Evolutionary conservation across 1,139 yeast genomes (phyloP).

Genomic region (Hemisphaericaspora xylanilytica): DNA sequence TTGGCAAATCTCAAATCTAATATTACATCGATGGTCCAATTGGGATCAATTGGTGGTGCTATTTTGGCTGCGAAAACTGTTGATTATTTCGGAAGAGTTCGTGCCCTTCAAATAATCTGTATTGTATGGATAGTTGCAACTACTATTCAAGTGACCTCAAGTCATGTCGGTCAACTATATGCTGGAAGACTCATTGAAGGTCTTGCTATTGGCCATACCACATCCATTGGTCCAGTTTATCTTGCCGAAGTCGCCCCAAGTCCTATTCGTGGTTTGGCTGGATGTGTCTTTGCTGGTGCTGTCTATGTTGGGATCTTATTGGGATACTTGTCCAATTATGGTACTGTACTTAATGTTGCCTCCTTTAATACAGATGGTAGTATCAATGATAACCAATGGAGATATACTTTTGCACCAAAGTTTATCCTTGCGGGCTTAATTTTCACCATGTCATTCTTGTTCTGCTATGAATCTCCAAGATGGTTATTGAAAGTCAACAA

Average conservation of each 20-base stretch:
- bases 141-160: slow-evolving; percentile 47
- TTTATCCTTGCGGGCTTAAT: slow-evolving; percentile 43
- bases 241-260: slow-evolving; percentile 54
- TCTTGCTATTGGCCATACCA: slow-evolving; percentile 55
- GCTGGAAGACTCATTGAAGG: slow-evolving; percentile 58
- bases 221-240: slow-evolving; percentile 52
- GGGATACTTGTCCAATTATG: slow-evolving; percentile 50
- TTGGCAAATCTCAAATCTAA: slow-evolving; percentile 51
- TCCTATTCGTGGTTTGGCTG: slow-evolving; percentile 50
- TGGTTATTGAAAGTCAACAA: slow-evolving; percentile 41
- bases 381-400: slow-evolving; percentile 35
- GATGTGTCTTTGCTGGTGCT: slow-evolving; percentile 53
- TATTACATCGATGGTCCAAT: slow-evolving; percentile 60
- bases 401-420: slow-evolving; percentile 36
- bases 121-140: slow-evolving; percentile 47
- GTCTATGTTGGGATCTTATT: slow-evolving; percentile 55
- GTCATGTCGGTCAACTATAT: slow-evolving; percentile 46
- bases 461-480: slow-evolving; percentile 46
- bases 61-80: slow-evolving; percentile 43
- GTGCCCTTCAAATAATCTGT: slow-evolving; percentile 48
- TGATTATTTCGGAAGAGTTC: slow-evolving; percentile 55
- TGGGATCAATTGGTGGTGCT: slow-evolving; percentile 60
- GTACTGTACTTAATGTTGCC: slow-evolving; percentile 34
- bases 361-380: slow-evolving; percentile 8
- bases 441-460: slow-evolving; percentile 32